phyloP scores from a whole-genome alignment of 345 rosid species.

The Pistacia vera region DNA sequence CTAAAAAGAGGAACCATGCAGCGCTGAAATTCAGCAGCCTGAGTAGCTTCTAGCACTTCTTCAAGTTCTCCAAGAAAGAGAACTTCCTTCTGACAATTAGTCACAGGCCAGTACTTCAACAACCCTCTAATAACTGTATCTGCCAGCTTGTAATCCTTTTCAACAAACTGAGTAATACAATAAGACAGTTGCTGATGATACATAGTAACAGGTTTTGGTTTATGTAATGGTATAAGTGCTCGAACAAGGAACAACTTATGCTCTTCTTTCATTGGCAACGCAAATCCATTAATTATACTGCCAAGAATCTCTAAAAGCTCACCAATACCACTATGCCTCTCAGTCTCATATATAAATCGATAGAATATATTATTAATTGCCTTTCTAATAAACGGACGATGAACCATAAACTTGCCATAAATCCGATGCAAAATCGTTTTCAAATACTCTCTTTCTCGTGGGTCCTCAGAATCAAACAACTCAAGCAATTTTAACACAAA shows the following conservation, averaged over 20 bases:
- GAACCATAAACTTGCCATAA: constrained; percentile 95
- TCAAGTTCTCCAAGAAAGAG: constrained; percentile 92
- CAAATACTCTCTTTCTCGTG: constrained; percentile 81
- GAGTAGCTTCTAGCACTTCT: constrained; percentile 91
- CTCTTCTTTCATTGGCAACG: constrained; percentile 94
- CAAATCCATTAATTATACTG: constrained; percentile 92
- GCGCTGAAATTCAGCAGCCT: constrained; percentile 79
- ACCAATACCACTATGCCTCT: constrained; percentile 78
- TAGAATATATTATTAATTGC: constrained; percentile 77
- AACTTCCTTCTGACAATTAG: constrained; percentile 85
- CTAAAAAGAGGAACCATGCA: constrained; percentile 86
- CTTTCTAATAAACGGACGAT: constrained; percentile 84
- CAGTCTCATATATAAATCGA: constrained; percentile 85
- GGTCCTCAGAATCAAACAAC: constrained; percentile 85
- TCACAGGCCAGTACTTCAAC: constrained; percentile 89
- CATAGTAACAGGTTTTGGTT: constrained; percentile 64
- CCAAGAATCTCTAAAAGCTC: constrained; percentile 89
- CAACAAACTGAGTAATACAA: constrained; percentile 85
- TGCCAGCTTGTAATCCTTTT: constrained; percentile 89
- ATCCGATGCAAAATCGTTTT: constrained; percentile 87
- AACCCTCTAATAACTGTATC: constrained; percentile 82
- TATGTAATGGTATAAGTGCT: constrained; percentile 89
- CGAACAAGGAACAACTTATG: constrained; percentile 85
- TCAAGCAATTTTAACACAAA: constrained; percentile 77
- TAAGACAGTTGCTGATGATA: constrained; percentile 90